Evolutionary conservation across 2,329 filamentous ascomycete genomes (phyloP), one percentile per base, ranked within the genome.

Genomic region (Zymoseptoria pseudotritici): DNA sequence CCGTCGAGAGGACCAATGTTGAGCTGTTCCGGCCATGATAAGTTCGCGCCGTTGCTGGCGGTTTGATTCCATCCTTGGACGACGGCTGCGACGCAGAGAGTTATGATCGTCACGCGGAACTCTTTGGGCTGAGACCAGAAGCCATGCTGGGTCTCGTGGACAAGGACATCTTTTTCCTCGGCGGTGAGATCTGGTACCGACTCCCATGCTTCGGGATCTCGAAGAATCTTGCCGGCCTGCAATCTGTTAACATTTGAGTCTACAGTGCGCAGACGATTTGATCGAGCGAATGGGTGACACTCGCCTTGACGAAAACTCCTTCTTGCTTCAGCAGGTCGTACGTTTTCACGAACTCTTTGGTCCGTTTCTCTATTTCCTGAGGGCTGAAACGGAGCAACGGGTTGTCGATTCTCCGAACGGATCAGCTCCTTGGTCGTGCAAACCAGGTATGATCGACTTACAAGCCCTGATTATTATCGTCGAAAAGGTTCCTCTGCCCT

Each of bases 41-140:
- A 61, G 53, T 74, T 73, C 22, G 72, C 71, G 2, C 71, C 71
- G 31, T 71, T 73, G 42, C 67, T 62, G 20, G 63, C 70, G 2
- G 69, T 69, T 58, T 73, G 71, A 36, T 72, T 69, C 71, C 70
- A 72, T 11, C 72, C 72, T 61, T 74, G 72, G 1, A 72, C 70
- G 17, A 71, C 65, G 24, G 72, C 72, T 4, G 69, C 72, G 20
- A 73, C 65, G 46, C 67, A 70, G 9, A 72, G 71, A 2, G 69
- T 70, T 19, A 71, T 61, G 46, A 74, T 67, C 7, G 72, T 71
- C 17, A 69, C 65, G 50, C 66, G 63, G 10, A 74, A 61, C 31
- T 67, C 67, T 61, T 70, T 73, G 2, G 70, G 70, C 50, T 72
- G 71, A 22, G 64, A 55, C 66, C 67, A 67, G 53, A 71, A 70